These are phyloP conservation scores for Leucocoprinus leucothites DNA, from an alignment of 768 basidiomycete species.

Conservation along the genomic window DNA sequence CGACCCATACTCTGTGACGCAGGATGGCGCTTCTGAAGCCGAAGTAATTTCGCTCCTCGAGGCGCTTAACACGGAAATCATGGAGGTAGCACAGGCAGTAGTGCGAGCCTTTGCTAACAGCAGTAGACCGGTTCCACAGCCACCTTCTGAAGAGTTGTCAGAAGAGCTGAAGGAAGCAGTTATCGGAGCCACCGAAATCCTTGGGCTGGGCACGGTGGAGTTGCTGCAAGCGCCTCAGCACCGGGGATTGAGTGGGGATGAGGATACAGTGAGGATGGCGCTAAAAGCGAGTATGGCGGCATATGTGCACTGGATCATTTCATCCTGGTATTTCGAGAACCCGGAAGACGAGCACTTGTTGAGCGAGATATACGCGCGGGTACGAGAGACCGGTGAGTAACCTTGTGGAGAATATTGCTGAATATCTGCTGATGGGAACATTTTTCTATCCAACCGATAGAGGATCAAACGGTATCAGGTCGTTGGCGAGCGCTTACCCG, in stretches of 20 bases:
- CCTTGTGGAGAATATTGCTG: background rate
- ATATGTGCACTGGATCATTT: conserved; percentile 47
- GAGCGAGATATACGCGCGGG: conserved; percentile 36
- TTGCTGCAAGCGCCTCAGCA: conserved; percentile 28
- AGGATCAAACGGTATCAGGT: conserved; percentile 50
- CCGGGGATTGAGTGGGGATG: background rate
- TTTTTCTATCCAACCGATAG: conserved; percentile 20
- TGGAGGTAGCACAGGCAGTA: background rate
- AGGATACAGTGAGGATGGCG: conserved; percentile 34
- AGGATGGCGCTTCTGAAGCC: background rate
- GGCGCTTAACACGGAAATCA: conserved; percentile 1
- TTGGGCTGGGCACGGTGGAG: conserved; percentile 36
- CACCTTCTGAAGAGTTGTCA: conserved; percentile 16
- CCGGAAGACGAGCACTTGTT: conserved; percentile 43
- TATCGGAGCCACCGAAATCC: conserved; percentile 26
- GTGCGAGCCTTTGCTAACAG: background rate
- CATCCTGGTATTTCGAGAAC: conserved; percentile 49
- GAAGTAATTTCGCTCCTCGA: conserved; percentile 1
- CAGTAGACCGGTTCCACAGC: background rate
- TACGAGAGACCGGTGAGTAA: conserved; percentile 40
- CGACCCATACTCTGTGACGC: background rate
- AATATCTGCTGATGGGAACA: background rate
- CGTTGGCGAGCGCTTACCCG: conserved; percentile 56
- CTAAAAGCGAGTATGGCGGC: conserved; percentile 43
- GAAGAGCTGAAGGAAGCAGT: conserved; percentile 24